Percentiles rank a stretch among this genome's conserved stretches.
Conservation (phyloP, 1,284 basidiomycete genomes). For the Sphagnurus paluster region DNA sequence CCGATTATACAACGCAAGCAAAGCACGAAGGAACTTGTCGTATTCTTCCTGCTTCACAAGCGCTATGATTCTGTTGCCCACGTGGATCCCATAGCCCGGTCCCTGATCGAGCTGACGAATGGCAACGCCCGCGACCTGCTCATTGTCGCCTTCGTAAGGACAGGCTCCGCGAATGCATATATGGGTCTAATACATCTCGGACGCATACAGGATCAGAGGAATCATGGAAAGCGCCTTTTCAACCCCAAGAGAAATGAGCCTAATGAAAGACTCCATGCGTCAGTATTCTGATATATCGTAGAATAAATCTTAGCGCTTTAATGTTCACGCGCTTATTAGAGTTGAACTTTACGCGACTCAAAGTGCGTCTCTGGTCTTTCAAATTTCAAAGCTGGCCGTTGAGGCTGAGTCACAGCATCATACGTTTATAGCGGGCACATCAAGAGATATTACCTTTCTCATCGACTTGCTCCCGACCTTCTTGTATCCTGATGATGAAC, state of each 20-base stretch:
- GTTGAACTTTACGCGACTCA: slow-evolving; percentile 77
- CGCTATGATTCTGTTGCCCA: slow-evolving; percentile 34
- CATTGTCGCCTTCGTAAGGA: slow-evolving; percentile 57
- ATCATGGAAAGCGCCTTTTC: slow-evolving; percentile 66
- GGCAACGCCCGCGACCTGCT: slow-evolving; percentile 40
- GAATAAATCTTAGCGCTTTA: too few species aligned
- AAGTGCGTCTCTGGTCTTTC: slow-evolving; percentile 34
- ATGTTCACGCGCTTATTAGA: slow-evolving; percentile 32
- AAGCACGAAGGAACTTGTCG: slow-evolving; percentile 33
- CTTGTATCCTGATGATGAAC: slow-evolving; percentile 73
- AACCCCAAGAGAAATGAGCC: slow-evolving; percentile 51
- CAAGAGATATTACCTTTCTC: slow-evolving; percentile 75
- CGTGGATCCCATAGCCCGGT: slow-evolving; percentile 25
- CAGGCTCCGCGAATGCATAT: not conserved
- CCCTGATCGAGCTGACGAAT: slow-evolving; percentile 24
- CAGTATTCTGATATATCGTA: slow-evolving; percentile 23
- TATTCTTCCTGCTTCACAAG: slow-evolving; percentile 66
- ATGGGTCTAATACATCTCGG: not conserved
- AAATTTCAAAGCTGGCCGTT: slow-evolving; percentile 6
- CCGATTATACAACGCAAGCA: slow-evolving; percentile 3
- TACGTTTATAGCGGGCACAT: slow-evolving; percentile 64
- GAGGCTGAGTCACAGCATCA: not conserved
- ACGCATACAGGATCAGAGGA: slow-evolving; percentile 67
- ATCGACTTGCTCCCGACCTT: slow-evolving; percentile 81
- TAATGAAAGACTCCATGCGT: slow-evolving; percentile 73